A percentile compares a stretch with the other conserved stretches of the same genome.
Evolutionary conservation across 2,329 filamentous ascomycete species (phyloP).

Genomic region (Alternaria hordeiaustralica): DNA sequence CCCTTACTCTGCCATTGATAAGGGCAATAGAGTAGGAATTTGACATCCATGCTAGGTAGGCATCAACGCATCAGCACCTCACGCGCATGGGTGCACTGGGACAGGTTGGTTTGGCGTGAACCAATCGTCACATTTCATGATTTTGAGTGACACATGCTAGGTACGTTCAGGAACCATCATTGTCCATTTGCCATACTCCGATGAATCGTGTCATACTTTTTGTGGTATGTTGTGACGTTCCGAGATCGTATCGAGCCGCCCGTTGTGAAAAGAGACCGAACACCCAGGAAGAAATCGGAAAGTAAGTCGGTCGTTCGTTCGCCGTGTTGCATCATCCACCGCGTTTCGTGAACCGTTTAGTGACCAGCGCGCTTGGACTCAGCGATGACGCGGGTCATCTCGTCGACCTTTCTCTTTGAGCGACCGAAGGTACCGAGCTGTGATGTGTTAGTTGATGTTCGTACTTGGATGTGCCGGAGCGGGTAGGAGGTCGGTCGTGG

Average conservation of each 20-base stretch:
- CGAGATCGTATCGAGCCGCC: slow-evolving; percentile 39
- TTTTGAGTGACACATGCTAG: slow-evolving; percentile 45
- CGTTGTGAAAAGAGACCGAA: slow-evolving; percentile 44
- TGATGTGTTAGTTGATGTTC: slow-evolving; percentile 34
- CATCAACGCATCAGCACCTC: background rate
- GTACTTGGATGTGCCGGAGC: background rate
- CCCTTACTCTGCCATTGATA: slow-evolving; percentile 87
- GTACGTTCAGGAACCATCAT: slow-evolving; percentile 34
- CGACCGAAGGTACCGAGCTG: slow-evolving; percentile 98
- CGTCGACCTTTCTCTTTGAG: slow-evolving; percentile 99
- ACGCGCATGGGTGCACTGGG: slow-evolving; percentile 1
- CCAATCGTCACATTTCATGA: slow-evolving; percentile 46
- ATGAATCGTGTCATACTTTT: slow-evolving; percentile 39
- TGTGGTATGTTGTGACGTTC: slow-evolving; percentile 36
- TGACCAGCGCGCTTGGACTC: slow-evolving; percentile 82
- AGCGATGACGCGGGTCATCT: slow-evolving; percentile 97
- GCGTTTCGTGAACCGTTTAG: slow-evolving; percentile 57
- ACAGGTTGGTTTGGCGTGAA: slow-evolving; percentile 38
- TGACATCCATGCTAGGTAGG: slow-evolving; percentile 91
- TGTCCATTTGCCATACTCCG: slow-evolving; percentile 44
- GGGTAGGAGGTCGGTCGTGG: slow-evolving; percentile 1
- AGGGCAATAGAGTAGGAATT: slow-evolving; percentile 88
- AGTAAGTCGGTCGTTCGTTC: slow-evolving; percentile 28
- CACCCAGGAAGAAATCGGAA: slow-evolving; percentile 45
- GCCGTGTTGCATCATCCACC: slow-evolving; percentile 34